Evolutionary conservation across 2,329 filamentous ascomycete species (phyloP), one percentile per base, ranked within the genome.

Genomic region (Helicocarpus griseus): DNA sequence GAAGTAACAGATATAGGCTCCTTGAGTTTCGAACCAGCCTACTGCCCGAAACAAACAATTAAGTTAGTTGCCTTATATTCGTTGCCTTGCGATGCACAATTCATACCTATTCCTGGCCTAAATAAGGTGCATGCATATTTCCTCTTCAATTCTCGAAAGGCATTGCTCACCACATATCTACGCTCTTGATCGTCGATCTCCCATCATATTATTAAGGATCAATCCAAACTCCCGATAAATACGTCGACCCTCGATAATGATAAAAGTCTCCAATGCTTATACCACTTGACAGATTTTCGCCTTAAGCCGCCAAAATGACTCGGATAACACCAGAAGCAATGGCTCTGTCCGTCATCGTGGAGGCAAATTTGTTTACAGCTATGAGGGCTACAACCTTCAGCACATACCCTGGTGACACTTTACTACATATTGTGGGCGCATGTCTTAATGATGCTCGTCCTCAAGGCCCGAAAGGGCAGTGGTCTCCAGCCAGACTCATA

Each of bases 341-440:
- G 29, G 40, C 35, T 5, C 55, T 58, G 17, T 53, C 54, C 2
- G 51, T 58, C 41, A 53, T 51, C n/a, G 29, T 58, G 39, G 54
- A 58, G 39, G 49, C 54, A 7, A 44, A 49, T 13, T 54, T 56
- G 22, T 55, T 55, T 50, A 50, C 56, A 36, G 56, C 56, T 4
- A 49, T 56, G 38, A 57, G 53, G 22, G 33, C 41, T 29, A 45
- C 43, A 4, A 50, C 48, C 17, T 57, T 54, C 28, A 53, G 41
- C 22, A 36, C 33, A 4, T 41, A 48, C 35, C 49, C 49, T 3
- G 43, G 40, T 28, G 28, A 24, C 33, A 54, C 31, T 24, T 24
- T 57, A 39, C 17, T 48, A 39, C 46, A 39, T 35, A 49, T 57
- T 38, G 41, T 57, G 35, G 48, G 31, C 6, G 41, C 38, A 21